Evolutionary conservation across 176 grass and related monocot genomes (phyloP).

Genomic region (Oryza nivara): DNA sequence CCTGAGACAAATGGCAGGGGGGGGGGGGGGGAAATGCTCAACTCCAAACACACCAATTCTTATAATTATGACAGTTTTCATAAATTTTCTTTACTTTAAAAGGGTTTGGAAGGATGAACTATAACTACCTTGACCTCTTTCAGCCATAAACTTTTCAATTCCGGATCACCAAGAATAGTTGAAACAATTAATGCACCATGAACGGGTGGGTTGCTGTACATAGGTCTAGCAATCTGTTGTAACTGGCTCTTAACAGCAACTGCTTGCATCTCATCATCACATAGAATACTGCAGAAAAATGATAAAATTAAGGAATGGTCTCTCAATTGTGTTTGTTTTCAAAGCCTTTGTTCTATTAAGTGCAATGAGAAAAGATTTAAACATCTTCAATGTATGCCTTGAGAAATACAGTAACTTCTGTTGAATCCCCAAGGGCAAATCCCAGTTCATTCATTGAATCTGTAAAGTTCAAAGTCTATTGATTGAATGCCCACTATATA

Average conservation of each 20-base stretch:
- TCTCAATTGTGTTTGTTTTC: not conserved
- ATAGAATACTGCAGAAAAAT: slow-evolving; percentile 69
- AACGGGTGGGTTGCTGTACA: slow-evolving; percentile 96
- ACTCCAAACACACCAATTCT: slow-evolving; percentile 7
- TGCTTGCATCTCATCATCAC: slow-evolving; percentile 89
- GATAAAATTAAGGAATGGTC: slow-evolving; percentile 1
- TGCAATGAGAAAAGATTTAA: not conserved
- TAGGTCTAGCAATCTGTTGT: slow-evolving; percentile 90
- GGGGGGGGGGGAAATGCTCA: not conserved
- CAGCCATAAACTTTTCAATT: slow-evolving; percentile 83
- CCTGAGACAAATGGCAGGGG: slow-evolving; percentile 42
- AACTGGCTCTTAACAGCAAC: slow-evolving; percentile 93
- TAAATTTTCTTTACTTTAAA: not conserved
- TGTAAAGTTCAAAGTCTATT: not conserved
- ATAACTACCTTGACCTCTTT: slow-evolving; percentile 90
- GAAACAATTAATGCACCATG: slow-evolving; percentile 91
- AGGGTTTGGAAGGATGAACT: not conserved
- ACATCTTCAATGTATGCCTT: not conserved
- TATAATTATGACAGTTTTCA: not conserved
- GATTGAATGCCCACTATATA: not conserved
- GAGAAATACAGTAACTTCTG: slow-evolving; percentile 1
- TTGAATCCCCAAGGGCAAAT: not conserved
- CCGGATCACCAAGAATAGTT: slow-evolving; percentile 79
- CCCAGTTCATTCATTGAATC: not conserved
- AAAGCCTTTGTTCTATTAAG: not conserved